A percentile compares a stretch with the other conserved stretches of the same genome.
Conservation (phyloP, 164 flowering plant species). For the Vitis vinifera region ASM3070453v1 NC_081818.1:107501-108000, state of each 20-base stretch:
- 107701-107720: constrained; percentile 95
- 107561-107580: constrained; percentile 96
- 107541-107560: constrained; percentile 65
- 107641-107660: constrained; percentile 98
- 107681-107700: constrained; percentile 95
- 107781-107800: background rate
- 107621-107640: constrained; percentile 80
- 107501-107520: constrained; percentile 99
- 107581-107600: constrained; percentile 98
- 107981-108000: constrained; percentile 28
- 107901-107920: constrained; percentile 98
- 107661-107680: constrained; percentile 86
- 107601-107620: constrained; percentile 87
- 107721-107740: constrained; percentile 84
- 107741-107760: constrained; percentile 79
- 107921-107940: constrained; percentile 99
- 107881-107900: constrained; percentile 88
- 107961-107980: constrained; percentile 93
- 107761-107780: constrained; percentile 34
- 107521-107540: constrained; percentile 76
- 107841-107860: constrained; percentile 51
- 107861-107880: constrained; percentile 51
- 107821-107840: background rate
- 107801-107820: background rate
- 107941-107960: constrained; percentile 83